phyloP scores from a whole-genome alignment of 129 eudicot species.

The Helianthus tuberosus region DNA sequence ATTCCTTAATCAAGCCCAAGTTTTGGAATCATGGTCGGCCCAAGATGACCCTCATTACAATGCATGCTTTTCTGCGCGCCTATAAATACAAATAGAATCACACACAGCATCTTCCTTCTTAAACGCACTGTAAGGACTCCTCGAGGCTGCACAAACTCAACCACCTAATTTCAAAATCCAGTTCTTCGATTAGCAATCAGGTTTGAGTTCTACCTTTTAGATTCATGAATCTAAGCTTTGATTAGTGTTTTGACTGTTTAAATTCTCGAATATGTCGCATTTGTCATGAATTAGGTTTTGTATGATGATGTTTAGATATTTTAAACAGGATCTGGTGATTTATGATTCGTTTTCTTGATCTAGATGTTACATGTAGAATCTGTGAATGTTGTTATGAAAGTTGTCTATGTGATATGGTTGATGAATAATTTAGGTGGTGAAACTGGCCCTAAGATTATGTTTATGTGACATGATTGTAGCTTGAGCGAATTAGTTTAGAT shows the following conservation, averaged over 20 bases:
- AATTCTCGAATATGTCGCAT: slow-evolving; percentile 10
- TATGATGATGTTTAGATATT: slow-evolving; percentile 17
- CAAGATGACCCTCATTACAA: too few relatives aligned
- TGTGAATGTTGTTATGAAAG: neutral
- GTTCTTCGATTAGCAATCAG: slow-evolving; percentile 18
- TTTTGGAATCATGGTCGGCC: too few relatives aligned
- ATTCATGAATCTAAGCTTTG: neutral
- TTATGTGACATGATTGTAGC: slow-evolving; percentile 13
- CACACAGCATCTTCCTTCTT: too few relatives aligned
- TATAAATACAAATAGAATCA: too few relatives aligned
- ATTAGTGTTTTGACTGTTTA: neutral
- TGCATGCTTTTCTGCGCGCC: too few relatives aligned
- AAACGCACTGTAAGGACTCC: slow-evolving; percentile 17
- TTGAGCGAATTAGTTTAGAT: neutral
- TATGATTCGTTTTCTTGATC: neutral
- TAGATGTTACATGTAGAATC: neutral
- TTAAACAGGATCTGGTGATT: neutral
- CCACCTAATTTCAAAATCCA: neutral
- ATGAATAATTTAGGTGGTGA: neutral
- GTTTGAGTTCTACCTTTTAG: slow-evolving; percentile 1
- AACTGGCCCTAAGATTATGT: neutral
- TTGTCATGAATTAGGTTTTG: slow-evolving; percentile 23
- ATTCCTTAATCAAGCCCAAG: too few relatives aligned
- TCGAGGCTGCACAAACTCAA: slow-evolving; percentile 1
- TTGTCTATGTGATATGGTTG: neutral